A percentile compares a stretch with the other conserved stretches of the same genome.
Evolutionary conservation across 371 early-diverging fungal species (phyloP).

Genomic region (Actinomucor elegans): DNA sequence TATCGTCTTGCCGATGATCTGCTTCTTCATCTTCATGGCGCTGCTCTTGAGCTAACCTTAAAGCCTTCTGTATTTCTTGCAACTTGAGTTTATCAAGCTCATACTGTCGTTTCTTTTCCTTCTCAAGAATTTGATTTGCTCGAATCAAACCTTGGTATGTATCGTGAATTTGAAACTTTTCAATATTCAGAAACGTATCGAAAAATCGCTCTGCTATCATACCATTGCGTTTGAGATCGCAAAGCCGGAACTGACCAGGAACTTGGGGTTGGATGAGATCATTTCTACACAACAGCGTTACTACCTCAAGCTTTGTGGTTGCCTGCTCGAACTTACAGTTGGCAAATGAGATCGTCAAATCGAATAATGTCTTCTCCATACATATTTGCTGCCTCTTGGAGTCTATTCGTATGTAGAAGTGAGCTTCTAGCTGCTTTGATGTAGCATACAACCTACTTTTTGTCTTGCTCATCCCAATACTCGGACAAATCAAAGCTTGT

Average conservation of each 20-base stretch:
- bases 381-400: slow-evolving; percentile 1
- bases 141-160: slow-evolving; percentile 37
- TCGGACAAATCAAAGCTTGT: slow-evolving; percentile 82
- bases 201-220: slow-evolving; percentile 49
- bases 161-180: slow-evolving; percentile 47
- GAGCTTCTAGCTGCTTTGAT: too few relatives aligned
- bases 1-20: neutral
- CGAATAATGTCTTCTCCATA: slow-evolving; percentile 27
- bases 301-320: neutral
- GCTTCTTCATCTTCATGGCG: neutral
- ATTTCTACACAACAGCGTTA: slow-evolving; percentile 22
- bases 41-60: neutral
- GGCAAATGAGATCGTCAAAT: slow-evolving; percentile 50
- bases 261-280: slow-evolving; percentile 45
- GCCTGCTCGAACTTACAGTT: slow-evolving; percentile 26
- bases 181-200: slow-evolving; percentile 49
- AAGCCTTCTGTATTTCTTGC: neutral
- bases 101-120: slow-evolving; percentile 9
- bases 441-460: slow-evolving; percentile 16
- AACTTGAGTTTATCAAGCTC: neutral
- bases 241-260: slow-evolving; percentile 37
- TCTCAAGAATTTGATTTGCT: slow-evolving; percentile 31
- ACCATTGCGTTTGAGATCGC: slow-evolving; percentile 43
- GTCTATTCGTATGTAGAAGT: slow-evolving; percentile 12
- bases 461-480: slow-evolving; percentile 82